Base-by-base conservation (phyloP, 2,329 filamentous ascomycete genomes). In the Phoma sp. region DNA sequence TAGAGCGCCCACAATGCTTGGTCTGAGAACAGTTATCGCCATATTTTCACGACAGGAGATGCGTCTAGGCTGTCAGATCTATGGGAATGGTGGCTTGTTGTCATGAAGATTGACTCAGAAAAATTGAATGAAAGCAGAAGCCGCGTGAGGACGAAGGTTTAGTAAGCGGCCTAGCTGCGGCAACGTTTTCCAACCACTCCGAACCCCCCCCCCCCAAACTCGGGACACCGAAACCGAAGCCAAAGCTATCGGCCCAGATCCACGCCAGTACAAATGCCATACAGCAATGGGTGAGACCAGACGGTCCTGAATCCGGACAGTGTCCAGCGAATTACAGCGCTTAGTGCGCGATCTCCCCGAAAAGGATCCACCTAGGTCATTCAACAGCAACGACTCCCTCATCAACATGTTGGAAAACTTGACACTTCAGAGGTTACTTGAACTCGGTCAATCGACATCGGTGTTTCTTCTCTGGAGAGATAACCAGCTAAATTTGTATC, bases 1-100 rank as follows among this genome's bases (percentile, higher is more conserved):
- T 12, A 72, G 50, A 37, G 70, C 67, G 38, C 70, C 70, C 2
- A 73, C 70, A 25, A 73, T 62, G 39, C 51, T 59, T 1, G 69
- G 66, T 10, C 47, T 47, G 4, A 61, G 42, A 14, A 40, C 47
- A 29, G 56, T 42, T 14, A 59, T 47, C 23, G 65, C 57, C 68
- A 71, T 71, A 2, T 34, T 58, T 34, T 23, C 12, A 10, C 4
- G 15, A n/a, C 20, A 17, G 9, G 26, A 40, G 46, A 12, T 33
- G 17, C 18, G 11, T 20, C 29, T 21, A 26, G 18, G 5, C 38
- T 57, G 45, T 56, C 53, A 56, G 49, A 45, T 29, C 26, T 23
- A 54, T 37, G 52, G n/a, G n/a, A 25, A 30, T 14, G 12, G 30
- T 14, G 26, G n/a, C 15, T 38, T 12, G 21, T 15, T 9, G 15